A percentile compares a stretch with the other conserved stretches of the same genome.
Evolutionary conservation across 2,329 filamentous ascomycete species (phyloP).

Genomic region (Pseudophaeomoniella oleicola): DNA sequence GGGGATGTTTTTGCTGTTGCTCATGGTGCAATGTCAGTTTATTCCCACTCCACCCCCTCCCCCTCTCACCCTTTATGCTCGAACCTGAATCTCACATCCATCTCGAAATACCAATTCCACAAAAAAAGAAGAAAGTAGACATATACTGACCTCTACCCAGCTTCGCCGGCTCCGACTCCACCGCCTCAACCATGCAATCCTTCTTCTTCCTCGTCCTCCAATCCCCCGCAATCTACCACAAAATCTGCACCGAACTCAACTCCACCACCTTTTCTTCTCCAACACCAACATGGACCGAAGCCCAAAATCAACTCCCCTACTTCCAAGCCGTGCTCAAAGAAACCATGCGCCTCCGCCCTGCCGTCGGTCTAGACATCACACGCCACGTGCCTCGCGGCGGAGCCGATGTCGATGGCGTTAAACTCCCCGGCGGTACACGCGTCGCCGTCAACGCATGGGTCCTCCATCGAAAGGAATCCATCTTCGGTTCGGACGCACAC

Average conservation of each 20-base stretch:
- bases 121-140: no score
- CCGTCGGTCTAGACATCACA: slow-evolving; percentile 17
- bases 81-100: no score
- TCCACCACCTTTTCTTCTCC: not conserved
- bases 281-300: not conserved
- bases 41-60: slow-evolving; percentile 12
- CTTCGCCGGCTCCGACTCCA: slow-evolving; percentile 1
- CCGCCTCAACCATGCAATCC: not conserved
- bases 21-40: slow-evolving; percentile 32
- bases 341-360: slow-evolving; percentile 19
- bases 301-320: slow-evolving; percentile 11
- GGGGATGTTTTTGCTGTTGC: slow-evolving; percentile 43
- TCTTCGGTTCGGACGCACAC: slow-evolving; percentile 20
- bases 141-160: no score
- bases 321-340: slow-evolving; percentile 31
- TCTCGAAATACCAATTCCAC: no score
- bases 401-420: slow-evolving; percentile 12
- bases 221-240: not conserved
- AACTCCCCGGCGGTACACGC: slow-evolving; percentile 22
- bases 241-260: not conserved
- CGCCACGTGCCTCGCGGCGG: slow-evolving; percentile 17
- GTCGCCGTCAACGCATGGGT: slow-evolving; percentile 31
- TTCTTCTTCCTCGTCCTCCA: not conserved
- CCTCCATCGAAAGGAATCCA: slow-evolving; percentile 21
- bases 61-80: no score